Base-by-base conservation (phyloP, 371 early-diverging fungal genomes). In the Thermomucor indicae-seudaticae region DNA sequence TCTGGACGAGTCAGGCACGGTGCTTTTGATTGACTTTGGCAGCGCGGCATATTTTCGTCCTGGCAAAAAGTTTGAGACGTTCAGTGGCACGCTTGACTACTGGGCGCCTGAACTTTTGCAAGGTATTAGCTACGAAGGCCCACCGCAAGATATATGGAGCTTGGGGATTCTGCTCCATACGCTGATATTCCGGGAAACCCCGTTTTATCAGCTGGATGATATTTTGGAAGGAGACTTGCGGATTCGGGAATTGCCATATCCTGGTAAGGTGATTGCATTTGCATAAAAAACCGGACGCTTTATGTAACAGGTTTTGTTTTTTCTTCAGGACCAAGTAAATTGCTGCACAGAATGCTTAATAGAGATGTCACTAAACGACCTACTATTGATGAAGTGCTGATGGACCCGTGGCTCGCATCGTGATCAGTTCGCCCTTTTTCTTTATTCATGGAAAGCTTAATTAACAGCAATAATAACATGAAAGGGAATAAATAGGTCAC, bases 101-200 rank as follows among this genome's bases (percentile, higher is more conserved):
- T 85, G 84, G 42, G 83, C 89, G 0, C 88, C 90, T 2, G 90
- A 90, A 57, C 72, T 88, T 1, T 49, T 89, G 37, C 70, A 77
- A 17, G 90, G 90, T 17, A 72, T 77, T 48, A 66, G 77, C 35
- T 90, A 90, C 55, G 75, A 79, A 41, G 89, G 88, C 0, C 80
- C 78, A 32, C 86, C 86, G 23, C 91, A 89, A 54, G 95, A 94
- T 58, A 82, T 89, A 38, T 94, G 92, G 90, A 83, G 90, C 19
- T 58, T 89, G 3, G 93, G 92, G 0, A 83, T 90, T 34, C 69
- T 93, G 28, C 54, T 94, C 24, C 91, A 88, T 62, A 90, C 90
- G 4, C 67, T 93, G 57, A 74, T 89, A 19, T 89, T 78, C 51
- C 78, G 84, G 49, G 86, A 87, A 53, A 90, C 88, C 38, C 95